Evolutionary conservation across 1,284 basidiomycete species (phyloP).

Genomic region (Bjerkandera adusta): DNA sequence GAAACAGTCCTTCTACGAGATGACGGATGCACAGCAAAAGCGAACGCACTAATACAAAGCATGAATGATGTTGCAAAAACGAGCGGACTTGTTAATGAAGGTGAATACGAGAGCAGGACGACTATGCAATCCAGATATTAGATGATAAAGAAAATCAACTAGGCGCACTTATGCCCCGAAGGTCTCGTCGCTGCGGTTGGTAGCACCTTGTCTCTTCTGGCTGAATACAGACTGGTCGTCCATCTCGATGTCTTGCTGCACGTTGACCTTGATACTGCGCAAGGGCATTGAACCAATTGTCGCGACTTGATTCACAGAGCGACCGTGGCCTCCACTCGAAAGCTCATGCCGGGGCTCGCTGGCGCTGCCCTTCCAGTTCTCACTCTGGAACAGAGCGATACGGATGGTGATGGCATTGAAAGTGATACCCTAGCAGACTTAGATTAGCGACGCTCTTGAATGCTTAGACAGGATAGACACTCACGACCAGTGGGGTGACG

Average conservation of each 20-base stretch:
- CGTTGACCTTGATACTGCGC: conserved; percentile 10
- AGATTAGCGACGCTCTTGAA: neutral
- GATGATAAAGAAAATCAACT: no score
- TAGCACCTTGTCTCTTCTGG: no score
- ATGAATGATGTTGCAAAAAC: no score
- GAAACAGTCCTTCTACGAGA: no score
- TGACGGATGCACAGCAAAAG: no score
- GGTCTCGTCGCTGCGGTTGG: no score
- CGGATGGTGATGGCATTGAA: conserved; percentile 24
- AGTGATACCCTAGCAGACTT: conserved; percentile 19
- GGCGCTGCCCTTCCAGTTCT: conserved; percentile 2
- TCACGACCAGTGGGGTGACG: conserved; percentile 29
- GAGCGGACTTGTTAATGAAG: no score
- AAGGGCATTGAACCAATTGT: conserved; percentile 19
- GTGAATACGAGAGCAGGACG: no score
- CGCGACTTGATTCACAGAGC: neutral
- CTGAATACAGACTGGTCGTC: conserved; percentile 3
- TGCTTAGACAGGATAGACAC: conserved; percentile 11
- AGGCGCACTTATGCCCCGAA: no score
- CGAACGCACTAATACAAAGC: no score
- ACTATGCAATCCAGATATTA: no score
- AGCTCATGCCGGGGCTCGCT: no score
- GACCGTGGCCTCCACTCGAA: neutral
- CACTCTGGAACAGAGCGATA: conserved; percentile 18
- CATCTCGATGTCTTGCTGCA: conserved; percentile 4